These are phyloP conservation scores for Salix suchowensis DNA, from an alignment of 345 rosid genomes.

Conservation along the genomic window DNA sequence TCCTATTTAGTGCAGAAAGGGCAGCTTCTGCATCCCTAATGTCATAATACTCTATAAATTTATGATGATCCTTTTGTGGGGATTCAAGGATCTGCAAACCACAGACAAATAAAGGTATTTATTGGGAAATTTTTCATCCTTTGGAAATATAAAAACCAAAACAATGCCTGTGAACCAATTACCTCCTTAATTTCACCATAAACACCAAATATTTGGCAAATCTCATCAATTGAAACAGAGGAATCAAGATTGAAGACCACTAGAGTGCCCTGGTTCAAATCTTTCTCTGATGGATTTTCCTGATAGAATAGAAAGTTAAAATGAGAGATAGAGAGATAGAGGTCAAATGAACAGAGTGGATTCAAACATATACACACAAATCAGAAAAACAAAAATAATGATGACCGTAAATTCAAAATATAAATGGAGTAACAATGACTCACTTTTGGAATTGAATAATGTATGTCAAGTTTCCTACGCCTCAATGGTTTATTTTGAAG, in stretches of 20 bases:
- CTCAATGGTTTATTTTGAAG: slow-evolving; percentile 16
- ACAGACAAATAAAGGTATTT: not conserved
- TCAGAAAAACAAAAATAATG: not conserved
- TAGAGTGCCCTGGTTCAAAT: slow-evolving; percentile 23
- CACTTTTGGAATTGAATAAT: slow-evolving; percentile 22
- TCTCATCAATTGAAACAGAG: slow-evolving; percentile 27
- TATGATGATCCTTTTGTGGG: slow-evolving; percentile 14
- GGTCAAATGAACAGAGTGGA: not conserved
- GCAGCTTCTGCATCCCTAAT: slow-evolving; percentile 31
- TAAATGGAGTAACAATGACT: not conserved
- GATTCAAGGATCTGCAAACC: slow-evolving; percentile 25
- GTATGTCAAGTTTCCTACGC: slow-evolving; percentile 19
- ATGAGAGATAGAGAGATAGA: not conserved
- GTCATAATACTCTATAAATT: slow-evolving; percentile 27
- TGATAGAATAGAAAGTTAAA: slow-evolving; percentile 12
- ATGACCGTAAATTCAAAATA: not conserved
- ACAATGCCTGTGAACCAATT: not conserved
- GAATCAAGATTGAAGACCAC: slow-evolving; percentile 26
- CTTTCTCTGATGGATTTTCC: slow-evolving; percentile 25
- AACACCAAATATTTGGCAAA: slow-evolving; percentile 25
- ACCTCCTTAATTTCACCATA: slow-evolving; percentile 35
- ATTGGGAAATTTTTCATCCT: not conserved
- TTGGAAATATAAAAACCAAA: not conserved
- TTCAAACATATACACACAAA: not conserved
- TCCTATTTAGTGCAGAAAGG: slow-evolving; percentile 26